Percentiles rank a stretch among this genome's conserved stretches.
These are phyloP conservation scores for Mrakia gelida DNA, from an alignment of 768 basidiomycete genomes.

Conservation along the genomic window DNA sequence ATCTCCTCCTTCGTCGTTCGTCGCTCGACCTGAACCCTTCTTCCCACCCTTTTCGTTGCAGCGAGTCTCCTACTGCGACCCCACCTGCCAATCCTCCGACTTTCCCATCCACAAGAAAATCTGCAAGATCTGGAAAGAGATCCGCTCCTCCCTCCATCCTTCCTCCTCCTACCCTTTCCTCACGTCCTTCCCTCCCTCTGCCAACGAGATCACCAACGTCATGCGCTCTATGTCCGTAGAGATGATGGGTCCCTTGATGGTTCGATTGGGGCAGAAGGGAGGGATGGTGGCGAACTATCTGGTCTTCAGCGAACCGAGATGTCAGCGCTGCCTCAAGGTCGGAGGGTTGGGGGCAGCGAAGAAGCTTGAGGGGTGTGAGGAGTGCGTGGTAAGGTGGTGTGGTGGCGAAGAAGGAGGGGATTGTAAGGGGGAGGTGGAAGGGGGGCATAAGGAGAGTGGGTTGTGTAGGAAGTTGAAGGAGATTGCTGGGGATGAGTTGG, in stretches of 20 bases:
- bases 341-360: background rate
- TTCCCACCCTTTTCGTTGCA: background rate
- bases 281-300: background rate
- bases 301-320: background rate
- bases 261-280: background rate
- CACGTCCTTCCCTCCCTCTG: background rate
- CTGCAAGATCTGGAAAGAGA: background rate
- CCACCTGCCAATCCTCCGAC: background rate
- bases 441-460: background rate
- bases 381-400: background rate
- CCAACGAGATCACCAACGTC: background rate
- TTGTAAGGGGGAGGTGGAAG: background rate
- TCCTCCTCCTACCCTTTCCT: background rate
- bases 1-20: too few species aligned
- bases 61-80: background rate
- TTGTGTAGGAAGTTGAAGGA: background rate
- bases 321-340: background rate
- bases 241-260: constrained; percentile 10
- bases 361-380: background rate
- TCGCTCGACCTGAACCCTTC: background rate
- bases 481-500: background rate
- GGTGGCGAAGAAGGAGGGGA: background rate
- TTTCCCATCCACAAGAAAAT: background rate
- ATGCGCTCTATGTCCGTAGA: background rate
- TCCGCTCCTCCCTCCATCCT: background rate